Percentiles rank a stretch among this genome's conserved stretches.
These are phyloP conservation scores for Combretum micranthum DNA, from an alignment of 345 rosid species.

Conservation along the genomic window DNA sequence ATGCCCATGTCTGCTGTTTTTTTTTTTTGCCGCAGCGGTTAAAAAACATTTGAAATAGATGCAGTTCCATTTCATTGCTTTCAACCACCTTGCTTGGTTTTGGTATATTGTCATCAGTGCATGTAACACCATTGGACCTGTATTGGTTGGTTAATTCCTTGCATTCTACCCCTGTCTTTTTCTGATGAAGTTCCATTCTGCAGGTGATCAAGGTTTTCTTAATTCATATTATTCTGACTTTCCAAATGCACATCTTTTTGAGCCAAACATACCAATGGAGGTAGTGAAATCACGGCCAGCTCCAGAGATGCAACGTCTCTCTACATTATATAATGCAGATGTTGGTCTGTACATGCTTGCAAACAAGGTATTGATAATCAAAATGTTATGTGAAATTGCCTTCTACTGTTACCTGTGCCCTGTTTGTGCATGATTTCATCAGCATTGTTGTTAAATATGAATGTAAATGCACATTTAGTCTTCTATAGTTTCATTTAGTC, in stretches of 20 bases:
- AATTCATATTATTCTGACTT: constrained; percentile 77
- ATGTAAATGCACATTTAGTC: too few relatives aligned
- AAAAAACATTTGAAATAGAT: too few relatives aligned
- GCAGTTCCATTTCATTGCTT: too few relatives aligned
- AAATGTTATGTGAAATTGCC: not conserved
- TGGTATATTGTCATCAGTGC: not conserved
- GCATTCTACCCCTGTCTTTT: not conserved
- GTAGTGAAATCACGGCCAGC: constrained; percentile 45
- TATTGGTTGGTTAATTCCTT: not conserved
- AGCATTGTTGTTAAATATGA: too few relatives aligned
- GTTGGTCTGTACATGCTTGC: constrained; percentile 99
- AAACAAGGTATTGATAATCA: constrained; percentile 55
- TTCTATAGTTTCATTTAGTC: too few relatives aligned
- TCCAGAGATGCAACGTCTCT: constrained; percentile 88
- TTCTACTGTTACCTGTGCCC: not conserved
- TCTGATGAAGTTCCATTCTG: constrained; percentile 4
- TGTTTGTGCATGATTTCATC: too few relatives aligned
- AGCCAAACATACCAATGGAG: constrained; percentile 57
- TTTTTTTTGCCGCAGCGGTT: too few relatives aligned
- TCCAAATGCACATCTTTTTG: constrained; percentile 79
- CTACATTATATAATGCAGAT: constrained; percentile 88
- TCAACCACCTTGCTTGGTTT: too few relatives aligned
- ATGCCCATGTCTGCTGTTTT: too few relatives aligned
- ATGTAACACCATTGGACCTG: not conserved
- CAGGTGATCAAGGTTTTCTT: constrained; percentile 87